Conservation (phyloP, 2,329 filamentous ascomycete genomes). For the Mollisia scopiformis region DNA sequence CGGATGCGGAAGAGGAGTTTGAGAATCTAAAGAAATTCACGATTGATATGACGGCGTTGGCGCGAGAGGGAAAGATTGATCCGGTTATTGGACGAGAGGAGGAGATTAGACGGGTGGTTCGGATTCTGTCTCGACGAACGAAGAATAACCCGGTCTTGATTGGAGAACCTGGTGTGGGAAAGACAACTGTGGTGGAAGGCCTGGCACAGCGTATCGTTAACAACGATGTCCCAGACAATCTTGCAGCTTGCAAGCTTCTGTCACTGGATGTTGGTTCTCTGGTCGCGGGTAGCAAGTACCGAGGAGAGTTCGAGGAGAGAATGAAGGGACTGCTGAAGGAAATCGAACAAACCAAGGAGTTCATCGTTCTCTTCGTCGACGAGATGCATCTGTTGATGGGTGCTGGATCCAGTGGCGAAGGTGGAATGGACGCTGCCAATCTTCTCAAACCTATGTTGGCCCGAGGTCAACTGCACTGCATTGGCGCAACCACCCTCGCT, state of each 20-base stretch:
- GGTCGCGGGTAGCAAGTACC: conserved; percentile 97
- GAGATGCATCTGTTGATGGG: conserved; percentile 99
- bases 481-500: conserved; percentile 90
- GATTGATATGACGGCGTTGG: conserved; percentile 97
- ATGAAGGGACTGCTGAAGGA: conserved; percentile 99
- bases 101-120: conserved; percentile 88
- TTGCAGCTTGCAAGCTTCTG: conserved; percentile 90
- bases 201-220: conserved; percentile 95
- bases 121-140: conserved; percentile 88
- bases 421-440: conserved; percentile 98
- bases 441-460: conserved; percentile 98
- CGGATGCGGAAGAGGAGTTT: conserved; percentile 88
- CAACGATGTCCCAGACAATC: conserved; percentile 91
- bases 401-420: conserved; percentile 89
- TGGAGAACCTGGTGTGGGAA: conserved; percentile 96
- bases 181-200: conserved; percentile 97
- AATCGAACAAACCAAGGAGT: conserved; percentile 91
- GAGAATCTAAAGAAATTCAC: conserved; percentile 98
- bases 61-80: conserved; percentile 95
- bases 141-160: conserved; percentile 99
- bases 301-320: conserved; percentile 97
- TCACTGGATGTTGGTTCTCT: conserved; percentile 94
- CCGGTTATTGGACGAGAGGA: conserved; percentile 97
- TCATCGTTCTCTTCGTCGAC: conserved; percentile 97
- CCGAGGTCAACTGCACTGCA: conserved; percentile 94